Percentiles rank a stretch among this genome's conserved stretches.
Evolutionary conservation across 805 yeast genomes (phyloP).

Genomic region (Ogataea pini): DNA sequence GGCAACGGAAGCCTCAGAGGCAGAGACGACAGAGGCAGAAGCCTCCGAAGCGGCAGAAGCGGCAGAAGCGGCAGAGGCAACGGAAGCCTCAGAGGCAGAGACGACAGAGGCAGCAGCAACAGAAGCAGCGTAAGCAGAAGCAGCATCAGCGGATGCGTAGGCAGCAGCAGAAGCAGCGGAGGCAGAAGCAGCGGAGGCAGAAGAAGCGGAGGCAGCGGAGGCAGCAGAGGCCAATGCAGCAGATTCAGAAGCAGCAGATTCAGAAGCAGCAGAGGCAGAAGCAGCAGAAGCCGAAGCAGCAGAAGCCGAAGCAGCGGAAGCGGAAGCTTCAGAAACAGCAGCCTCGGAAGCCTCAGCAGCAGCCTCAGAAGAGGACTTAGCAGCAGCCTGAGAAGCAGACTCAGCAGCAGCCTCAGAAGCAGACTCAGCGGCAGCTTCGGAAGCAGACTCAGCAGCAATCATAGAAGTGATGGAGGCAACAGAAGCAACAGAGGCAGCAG

Average conservation of each 20-base stretch:
- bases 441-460: constrained; percentile 24
- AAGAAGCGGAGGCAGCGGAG: constrained; percentile 15
- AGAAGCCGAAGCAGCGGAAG: constrained; percentile 20
- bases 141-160: constrained; percentile 26
- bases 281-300: constrained; percentile 21
- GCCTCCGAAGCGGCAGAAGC: constrained; percentile 26
- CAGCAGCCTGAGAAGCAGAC: constrained; percentile 14
- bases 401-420: constrained; percentile 22
- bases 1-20: constrained; percentile 30
- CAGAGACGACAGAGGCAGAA: constrained; percentile 20
- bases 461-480: neutral
- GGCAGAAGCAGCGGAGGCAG: constrained; percentile 21
- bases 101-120: constrained; percentile 21
- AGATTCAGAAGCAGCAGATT: constrained; percentile 20
- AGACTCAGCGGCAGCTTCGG: constrained; percentile 22
- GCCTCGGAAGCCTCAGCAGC: constrained; percentile 21
- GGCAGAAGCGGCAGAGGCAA: constrained; percentile 24
- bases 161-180: constrained; percentile 22
- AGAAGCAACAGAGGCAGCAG: too few species aligned
- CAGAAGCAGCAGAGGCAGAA: constrained; percentile 21
- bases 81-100: constrained; percentile 6
- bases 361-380: neutral
- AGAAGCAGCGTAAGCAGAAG: constrained; percentile 20
- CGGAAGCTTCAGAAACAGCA: constrained; percentile 26
- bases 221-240: constrained; percentile 19